Percentiles rank a stretch among this genome's conserved stretches.
phyloP scores from a whole-genome alignment of 331 rosid genomes.

The Rosa hybrid region DNA sequence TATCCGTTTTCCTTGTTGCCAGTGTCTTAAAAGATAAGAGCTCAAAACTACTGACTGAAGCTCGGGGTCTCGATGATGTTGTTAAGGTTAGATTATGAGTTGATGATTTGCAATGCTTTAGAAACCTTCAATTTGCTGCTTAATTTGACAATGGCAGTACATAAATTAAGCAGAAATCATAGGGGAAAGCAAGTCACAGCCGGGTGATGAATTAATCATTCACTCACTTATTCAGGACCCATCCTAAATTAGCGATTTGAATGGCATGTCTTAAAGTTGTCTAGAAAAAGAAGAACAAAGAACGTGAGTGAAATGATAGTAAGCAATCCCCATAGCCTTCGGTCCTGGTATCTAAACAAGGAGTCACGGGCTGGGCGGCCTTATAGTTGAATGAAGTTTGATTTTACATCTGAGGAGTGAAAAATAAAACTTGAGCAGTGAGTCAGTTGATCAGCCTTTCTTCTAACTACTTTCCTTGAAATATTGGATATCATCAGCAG shows the following conservation, averaged over 20 bases:
- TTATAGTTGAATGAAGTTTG: background rate
- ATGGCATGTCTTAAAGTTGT: background rate
- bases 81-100: slow-evolving; percentile 71
- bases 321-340: background rate
- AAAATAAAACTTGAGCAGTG: background rate
- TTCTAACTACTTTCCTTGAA: background rate
- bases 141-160: background rate
- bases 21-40: slow-evolving; percentile 96
- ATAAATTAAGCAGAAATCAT: background rate
- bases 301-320: slow-evolving; percentile 10
- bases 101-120: slow-evolving; percentile 18
- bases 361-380: background rate
- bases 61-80: slow-evolving; percentile 93
- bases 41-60: slow-evolving; percentile 75
- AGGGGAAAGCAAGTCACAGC: background rate
- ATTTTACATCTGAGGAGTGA: background rate
- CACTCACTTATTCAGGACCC: background rate
- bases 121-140: background rate
- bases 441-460: background rate
- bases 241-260: background rate
- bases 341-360: background rate
- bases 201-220: background rate
- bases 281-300: background rate
- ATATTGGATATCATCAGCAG: background rate
- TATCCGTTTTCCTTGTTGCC: slow-evolving; percentile 91